Base-by-base conservation (phyloP, 768 basidiomycete genomes). In the Agrocybe praecox region DNA sequence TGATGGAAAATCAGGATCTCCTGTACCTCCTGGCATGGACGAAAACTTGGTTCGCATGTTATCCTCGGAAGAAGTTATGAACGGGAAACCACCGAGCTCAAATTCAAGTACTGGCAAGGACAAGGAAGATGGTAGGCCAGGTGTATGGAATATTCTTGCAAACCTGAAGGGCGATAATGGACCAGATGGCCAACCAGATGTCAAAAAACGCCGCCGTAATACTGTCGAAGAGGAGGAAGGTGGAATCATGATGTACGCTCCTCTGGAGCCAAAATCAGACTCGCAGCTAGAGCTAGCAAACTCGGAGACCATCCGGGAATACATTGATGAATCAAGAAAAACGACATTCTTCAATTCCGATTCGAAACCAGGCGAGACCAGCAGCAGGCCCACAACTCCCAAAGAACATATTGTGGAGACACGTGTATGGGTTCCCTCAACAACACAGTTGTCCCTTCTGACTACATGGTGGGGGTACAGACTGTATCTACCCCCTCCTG, bases 381-480 rank as follows among this genome's bases (percentile, higher is more conserved):
- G 43, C 43, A n/a, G 26, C 63, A 66, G 50, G 62, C 64, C 43
- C 61, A 73, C 50, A 22, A 57, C 14, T 67, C 45, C 43, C 32
- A 46, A 43, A 26, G 21, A 43, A 15, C 17, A 21, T 26, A 2
- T 42, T 21, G 56, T 62, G 29, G 70, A 73, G 49, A 72, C 71
- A 55, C 77, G 60, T 55, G 66, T 76, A 32, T 93, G 90, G 89
- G 75, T 90, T 18, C 92, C 92, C 2, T 92, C 89, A 2, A 78
- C 80, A 11, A 88, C 86, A 9, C 83, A 90, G 56, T 72, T 94
- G 24, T 92, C 90, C 9, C 69, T 93, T 6, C 79, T 92, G 62
- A 84, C 86, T 2, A 81, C 83, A 54, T 94, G 92, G 92, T 83
- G 89, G 87, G 91, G 90, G 3, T 93, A 88, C 64, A 77, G 90